These are phyloP conservation scores for Bolboschoenus planiculmis DNA, from an alignment of 176 grass and related monocot species.

Conservation along the genomic window DNA sequence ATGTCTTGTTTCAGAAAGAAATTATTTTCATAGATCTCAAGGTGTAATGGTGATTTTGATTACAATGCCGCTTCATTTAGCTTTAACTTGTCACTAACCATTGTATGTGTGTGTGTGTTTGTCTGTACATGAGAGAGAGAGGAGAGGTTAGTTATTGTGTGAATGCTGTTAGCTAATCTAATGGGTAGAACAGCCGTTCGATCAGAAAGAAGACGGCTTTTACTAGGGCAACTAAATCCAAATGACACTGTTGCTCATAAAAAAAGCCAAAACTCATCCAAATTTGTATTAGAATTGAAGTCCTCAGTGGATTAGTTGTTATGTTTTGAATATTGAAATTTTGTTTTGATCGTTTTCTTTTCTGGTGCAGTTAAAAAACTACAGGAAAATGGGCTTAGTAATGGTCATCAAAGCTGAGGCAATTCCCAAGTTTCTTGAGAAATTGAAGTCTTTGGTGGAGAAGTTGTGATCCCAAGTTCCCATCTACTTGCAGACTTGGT, in stretches of 20 bases:
- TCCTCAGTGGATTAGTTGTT: neutral
- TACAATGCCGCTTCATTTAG: neutral
- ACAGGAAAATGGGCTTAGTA: slow-evolving; percentile 65
- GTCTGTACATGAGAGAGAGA: neutral
- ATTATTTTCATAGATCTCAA: neutral
- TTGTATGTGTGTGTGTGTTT: neutral
- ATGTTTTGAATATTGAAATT: neutral
- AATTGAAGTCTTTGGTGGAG: slow-evolving; percentile 29
- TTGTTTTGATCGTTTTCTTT: neutral
- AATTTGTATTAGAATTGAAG: neutral
- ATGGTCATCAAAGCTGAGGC: slow-evolving; percentile 57
- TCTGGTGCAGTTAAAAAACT: slow-evolving; percentile 65
- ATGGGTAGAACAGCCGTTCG: neutral
- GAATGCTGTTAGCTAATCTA: neutral
- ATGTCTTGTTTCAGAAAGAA: slow-evolving; percentile 19
- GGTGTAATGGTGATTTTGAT: neutral
- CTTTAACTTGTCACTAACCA: neutral
- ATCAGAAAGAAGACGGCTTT: neutral
- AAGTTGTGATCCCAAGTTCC: neutral
- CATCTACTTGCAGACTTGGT: neutral
- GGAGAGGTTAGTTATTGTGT: neutral
- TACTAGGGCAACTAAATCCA: neutral
- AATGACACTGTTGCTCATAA: neutral
- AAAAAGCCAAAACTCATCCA: neutral
- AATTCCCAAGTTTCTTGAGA: slow-evolving; percentile 45